Evolutionary conservation across 139 green algal genomes (phyloP).

Genomic region (Tetradesmus obliquus): DNA sequence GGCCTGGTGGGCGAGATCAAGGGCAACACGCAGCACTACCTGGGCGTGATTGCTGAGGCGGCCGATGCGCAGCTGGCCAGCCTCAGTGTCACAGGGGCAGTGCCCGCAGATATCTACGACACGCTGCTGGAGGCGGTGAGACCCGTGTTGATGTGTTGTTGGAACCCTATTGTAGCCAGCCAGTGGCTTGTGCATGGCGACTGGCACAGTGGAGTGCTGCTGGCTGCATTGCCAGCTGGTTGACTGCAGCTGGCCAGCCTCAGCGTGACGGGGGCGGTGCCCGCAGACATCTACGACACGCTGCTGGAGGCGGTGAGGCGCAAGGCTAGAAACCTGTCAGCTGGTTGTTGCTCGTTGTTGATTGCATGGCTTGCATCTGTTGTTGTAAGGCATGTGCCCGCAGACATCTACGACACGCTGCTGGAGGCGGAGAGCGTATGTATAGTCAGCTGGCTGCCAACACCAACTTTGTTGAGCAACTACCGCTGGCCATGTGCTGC

Average conservation of each 20-base stretch:
- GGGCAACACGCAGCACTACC: constrained; percentile 86
- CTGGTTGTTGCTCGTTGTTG: too few species aligned
- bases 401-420: constrained; percentile 91
- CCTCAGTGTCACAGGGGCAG: constrained; percentile 45
- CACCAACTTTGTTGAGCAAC: too few species aligned
- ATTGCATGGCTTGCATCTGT: constrained; percentile 71
- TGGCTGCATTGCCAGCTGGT: too few species aligned
- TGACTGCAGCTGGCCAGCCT: constrained; percentile 70
- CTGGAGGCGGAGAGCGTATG: constrained; percentile 67
- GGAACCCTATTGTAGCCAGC: neutral
- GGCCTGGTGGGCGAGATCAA: constrained; percentile 55
- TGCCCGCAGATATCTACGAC: constrained; percentile 85
- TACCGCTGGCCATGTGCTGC: neutral
- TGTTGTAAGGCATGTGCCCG: constrained; percentile 11
- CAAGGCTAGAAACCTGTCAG: neutral
- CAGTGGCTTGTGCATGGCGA: neutral
- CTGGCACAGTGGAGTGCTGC: neutral
- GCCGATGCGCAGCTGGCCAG: constrained; percentile 84
- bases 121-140: constrained; percentile 80
- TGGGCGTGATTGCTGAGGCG: constrained; percentile 82
- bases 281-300: constrained; percentile 88
- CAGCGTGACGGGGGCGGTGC: constrained; percentile 27
- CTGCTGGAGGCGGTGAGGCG: constrained; percentile 74
- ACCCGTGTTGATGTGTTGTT: neutral
- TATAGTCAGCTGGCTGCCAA: neutral